Evolutionary conservation across 345 rosid genomes (phyloP).

Genomic region (Eucalyptus erythrocorys): DNA sequence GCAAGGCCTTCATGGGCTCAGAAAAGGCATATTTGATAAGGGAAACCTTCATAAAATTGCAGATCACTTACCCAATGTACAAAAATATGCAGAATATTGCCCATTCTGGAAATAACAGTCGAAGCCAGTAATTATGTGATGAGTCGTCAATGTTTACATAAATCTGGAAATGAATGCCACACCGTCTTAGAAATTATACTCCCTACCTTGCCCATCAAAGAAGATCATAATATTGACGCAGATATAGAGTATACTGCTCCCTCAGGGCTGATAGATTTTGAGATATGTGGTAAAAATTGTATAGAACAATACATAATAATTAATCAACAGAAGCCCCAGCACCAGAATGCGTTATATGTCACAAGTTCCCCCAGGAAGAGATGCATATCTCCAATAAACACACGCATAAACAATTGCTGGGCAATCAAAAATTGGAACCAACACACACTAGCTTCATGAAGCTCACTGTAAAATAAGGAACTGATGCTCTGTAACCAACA

Average conservation of each 20-base stretch:
- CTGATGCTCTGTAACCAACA: slow-evolving; percentile 88
- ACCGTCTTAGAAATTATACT: not conserved
- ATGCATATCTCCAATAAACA: not conserved
- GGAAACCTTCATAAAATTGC: not conserved
- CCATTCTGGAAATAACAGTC: slow-evolving; percentile 77
- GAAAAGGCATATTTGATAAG: not conserved
- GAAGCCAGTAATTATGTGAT: slow-evolving; percentile 66
- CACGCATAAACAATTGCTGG: too few species aligned
- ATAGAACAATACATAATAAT: slow-evolving; percentile 67
- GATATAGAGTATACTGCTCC: slow-evolving; percentile 27
- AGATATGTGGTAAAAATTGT: slow-evolving; percentile 78
- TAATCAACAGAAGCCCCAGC: slow-evolving; percentile 77
- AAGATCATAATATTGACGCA: not conserved
- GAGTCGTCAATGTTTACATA: slow-evolving; percentile 66
- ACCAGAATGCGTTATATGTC: not conserved
- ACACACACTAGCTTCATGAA: not conserved
- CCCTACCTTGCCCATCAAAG: not conserved
- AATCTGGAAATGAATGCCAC: slow-evolving; percentile 32
- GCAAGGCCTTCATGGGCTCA: not conserved
- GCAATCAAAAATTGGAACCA: not conserved
- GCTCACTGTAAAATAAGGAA: slow-evolving; percentile 82
- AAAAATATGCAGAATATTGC: slow-evolving; percentile 77
- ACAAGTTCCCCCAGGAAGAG: not conserved
- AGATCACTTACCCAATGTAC: slow-evolving; percentile 61
- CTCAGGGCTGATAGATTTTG: slow-evolving; percentile 54